Evolutionary conservation across 2,329 filamentous ascomycete species (phyloP).

Genomic region (Hysterium pulicare): DNA sequence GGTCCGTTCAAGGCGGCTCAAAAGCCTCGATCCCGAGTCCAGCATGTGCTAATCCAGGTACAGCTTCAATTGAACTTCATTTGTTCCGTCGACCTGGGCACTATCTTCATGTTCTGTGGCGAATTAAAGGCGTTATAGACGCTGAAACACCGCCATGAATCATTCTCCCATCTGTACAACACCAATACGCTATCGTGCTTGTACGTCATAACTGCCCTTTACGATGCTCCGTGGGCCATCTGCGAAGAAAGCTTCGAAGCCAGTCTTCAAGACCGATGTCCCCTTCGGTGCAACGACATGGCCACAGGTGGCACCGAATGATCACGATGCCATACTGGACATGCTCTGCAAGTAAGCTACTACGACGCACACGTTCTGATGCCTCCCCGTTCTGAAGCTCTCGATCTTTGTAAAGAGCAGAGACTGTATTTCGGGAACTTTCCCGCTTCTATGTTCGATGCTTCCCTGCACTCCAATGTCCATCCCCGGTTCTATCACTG

Average conservation of each 20-base stretch:
- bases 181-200: too few relatives aligned
- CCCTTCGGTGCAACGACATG: conserved; percentile 61
- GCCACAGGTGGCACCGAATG: conserved; percentile 56
- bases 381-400: too few relatives aligned
- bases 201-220: background rate
- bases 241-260: conserved; percentile 37
- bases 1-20: too few relatives aligned
- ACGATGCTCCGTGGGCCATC: background rate
- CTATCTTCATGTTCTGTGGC: background rate
- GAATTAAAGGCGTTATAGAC: background rate
- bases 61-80: background rate
- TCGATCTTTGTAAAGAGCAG: too few relatives aligned
- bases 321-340: conserved; percentile 64
- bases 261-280: conserved; percentile 63
- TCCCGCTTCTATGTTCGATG: too few relatives aligned
- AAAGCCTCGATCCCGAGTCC: too few relatives aligned
- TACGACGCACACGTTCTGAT: conserved; percentile 2
- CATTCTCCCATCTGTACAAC: background rate
- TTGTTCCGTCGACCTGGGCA: background rate
- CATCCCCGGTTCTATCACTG: background rate
- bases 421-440: too few relatives aligned
- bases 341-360: conserved; percentile 65
- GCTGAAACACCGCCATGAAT: background rate
- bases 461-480: too few relatives aligned
- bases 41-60: background rate